Base-by-base conservation (phyloP, 2,329 filamentous ascomycete genomes). In the Ceratocystis destructans region DNA sequence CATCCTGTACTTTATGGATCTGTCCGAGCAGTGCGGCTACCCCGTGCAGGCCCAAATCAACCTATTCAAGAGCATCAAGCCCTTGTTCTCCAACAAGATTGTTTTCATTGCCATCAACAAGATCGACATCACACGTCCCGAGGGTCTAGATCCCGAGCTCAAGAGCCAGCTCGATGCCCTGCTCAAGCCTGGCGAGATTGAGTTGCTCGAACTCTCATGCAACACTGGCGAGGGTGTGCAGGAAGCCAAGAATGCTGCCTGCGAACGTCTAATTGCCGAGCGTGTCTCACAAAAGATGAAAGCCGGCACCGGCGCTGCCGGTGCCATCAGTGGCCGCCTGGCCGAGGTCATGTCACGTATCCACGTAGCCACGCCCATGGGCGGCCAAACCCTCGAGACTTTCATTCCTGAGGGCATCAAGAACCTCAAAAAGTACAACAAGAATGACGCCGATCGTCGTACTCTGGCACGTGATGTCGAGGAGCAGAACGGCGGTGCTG, bases 31-130 rank as follows among this genome's bases (percentile, higher is more conserved):
- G 80, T 96, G 92, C 72, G 94, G 94, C 67, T 99, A 96, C 79
- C 90, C 90, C 2, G 89, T 99, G 20, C 82, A 87, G 70, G 89
- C 90, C 10, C 94, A 99, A 79, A 93, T 96, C 75, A 87, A 91
- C 71, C 85, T 99, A 17, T 99, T 96, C 83, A 87, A 90, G 80
- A 95, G 88, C 76, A 96, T 97, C 77, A 96, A 95, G 79, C 94
- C 94, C 41, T 82, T 99, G 25, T 99, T 99, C 75, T 87, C 91
- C 65, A 96, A 97, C 80, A 97, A 97, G 80, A 83, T 97, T 62
- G 93, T 97, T 57, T 97, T 96, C 75, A 83, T 99, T 67, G 90
- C 97, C 67, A 83, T 97, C 78, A 99, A 99, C 86, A 99, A 99
- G 82, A 96, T 96, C 71, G 94, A 99, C 76, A 84, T 97, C 68